A percentile compares a stretch with the other conserved stretches of the same genome.
These are phyloP conservation scores for Nakataea oryzae DNA, from an alignment of 2,329 filamentous ascomycete genomes.

Conservation along the genomic window DNA sequence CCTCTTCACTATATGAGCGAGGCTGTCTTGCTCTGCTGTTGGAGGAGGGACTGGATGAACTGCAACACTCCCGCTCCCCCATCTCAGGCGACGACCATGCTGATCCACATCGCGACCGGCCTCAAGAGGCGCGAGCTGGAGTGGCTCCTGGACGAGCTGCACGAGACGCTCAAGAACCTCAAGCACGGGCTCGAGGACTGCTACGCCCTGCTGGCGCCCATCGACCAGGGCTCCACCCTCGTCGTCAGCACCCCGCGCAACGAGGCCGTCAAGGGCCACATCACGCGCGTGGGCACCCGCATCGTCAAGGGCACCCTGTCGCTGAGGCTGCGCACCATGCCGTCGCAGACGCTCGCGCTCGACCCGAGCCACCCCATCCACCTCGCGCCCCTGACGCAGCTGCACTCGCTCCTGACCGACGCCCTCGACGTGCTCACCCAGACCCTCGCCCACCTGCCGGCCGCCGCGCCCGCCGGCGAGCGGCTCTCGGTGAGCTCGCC, in stretches of 20 bases:
- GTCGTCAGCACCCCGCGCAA: slow-evolving; percentile 80
- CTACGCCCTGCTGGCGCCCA: slow-evolving; percentile 72
- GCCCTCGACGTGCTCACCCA: slow-evolving; percentile 76
- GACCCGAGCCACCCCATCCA: slow-evolving; percentile 38
- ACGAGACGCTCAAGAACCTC: slow-evolving; percentile 35
- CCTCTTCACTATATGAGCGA: too few relatives aligned
- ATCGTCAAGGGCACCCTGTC: slow-evolving; percentile 82
- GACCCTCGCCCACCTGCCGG: slow-evolving; percentile 54
- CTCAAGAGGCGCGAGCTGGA: slow-evolving; percentile 38
- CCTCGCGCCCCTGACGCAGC: slow-evolving; percentile 59
- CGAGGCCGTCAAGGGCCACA: slow-evolving; percentile 83
- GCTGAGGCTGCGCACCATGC: slow-evolving; percentile 63
- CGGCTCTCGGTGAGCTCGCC: slow-evolving; percentile 48
- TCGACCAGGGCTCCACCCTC: slow-evolving; percentile 78
- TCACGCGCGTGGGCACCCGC: slow-evolving; percentile 82
- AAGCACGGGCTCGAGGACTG: slow-evolving; percentile 74
- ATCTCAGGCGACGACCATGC: slow-evolving; percentile 10
- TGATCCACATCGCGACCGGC: slow-evolving; percentile 15
- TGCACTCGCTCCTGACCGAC: slow-evolving; percentile 70
- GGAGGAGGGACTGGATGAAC: not conserved
- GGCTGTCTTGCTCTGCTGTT: not conserved
- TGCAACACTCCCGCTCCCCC: not conserved
- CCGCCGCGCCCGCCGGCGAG: too few relatives aligned
- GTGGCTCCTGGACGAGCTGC: slow-evolving; percentile 43
- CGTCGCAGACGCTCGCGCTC: slow-evolving; percentile 36